Evolutionary conservation across 2,329 filamentous ascomycete genomes (phyloP), one percentile per base, ranked within the genome.

Genomic region (Ramularia collo-cygni): DNA sequence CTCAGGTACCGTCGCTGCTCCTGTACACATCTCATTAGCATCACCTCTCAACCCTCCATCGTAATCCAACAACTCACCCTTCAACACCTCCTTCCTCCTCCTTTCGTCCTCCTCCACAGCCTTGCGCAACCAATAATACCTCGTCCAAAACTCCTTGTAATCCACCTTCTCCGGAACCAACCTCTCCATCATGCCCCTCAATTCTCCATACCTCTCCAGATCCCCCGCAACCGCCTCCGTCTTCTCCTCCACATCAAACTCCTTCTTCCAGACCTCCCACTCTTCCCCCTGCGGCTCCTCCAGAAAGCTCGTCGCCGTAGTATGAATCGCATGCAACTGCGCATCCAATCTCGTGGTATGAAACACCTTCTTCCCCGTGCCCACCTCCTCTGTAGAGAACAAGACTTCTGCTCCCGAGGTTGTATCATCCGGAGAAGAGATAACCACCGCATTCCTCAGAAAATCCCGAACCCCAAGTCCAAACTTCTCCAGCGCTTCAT

Each of bases 341-440:
- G 92, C 92, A 58, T 98, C 92, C 59, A 95, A 90, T 46, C 92
- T 77, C 37, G 88, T 95, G 1, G 87, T 85, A 62, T 98, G 92
- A 49, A 96, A 94, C 12, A 96, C 87, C 40, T 92, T 76, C 71
- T 92, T 95, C 17, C 89, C 90, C 35, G 77, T 74, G 4, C 79
- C 77, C 4, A 84, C 79, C 63, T 95, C 90, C 62, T 90, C 94
- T 59, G 86, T 94, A 68, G 96, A 92, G 56, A 96, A 98, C 4
- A 95, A 71, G 21, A 95, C 78, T 35, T 82, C 62, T 1, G 37
- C 44, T 12, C 49, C 47, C 34, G 37, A 71, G 4, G 48, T 46
- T 51, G 76, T 62, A 32, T 64, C 62, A 1, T 59, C 63, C 0
- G 86, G 87, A 0, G 89, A 84, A 12, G 86, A 81, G 53, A 98